Evolutionary conservation across 1,284 basidiomycete genomes (phyloP), one percentile per base, ranked within the genome.

Genomic region (Hemileia vastatrix): DNA sequence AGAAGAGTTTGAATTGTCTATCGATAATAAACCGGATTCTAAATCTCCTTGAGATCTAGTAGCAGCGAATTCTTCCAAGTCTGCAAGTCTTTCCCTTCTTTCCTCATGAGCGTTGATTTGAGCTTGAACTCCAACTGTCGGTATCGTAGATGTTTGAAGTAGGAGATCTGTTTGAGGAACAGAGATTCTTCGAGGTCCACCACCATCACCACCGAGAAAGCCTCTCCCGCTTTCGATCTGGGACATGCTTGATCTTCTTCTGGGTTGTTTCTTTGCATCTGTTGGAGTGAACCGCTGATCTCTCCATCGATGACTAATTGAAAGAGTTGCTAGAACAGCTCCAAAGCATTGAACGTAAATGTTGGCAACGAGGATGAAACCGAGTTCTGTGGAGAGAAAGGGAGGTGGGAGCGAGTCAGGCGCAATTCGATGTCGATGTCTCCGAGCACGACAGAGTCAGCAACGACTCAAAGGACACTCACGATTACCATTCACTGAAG

Each of bases 321-420:
- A 66, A 40, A 67, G 36, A 18, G 61, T 65, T 3, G 68, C 68
- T 6, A 69, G 63, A 8, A 67, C 65, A 9, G 68, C 67, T 40
- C 68, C 68, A 33, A 67, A 67, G 0, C 65, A 65, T 32, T 68
- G 67, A 3, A 69, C 65, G 54, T 67, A 69, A 40, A 69, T 65
- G 44, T 69, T 69, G 64, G 67, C 65, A n/a, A 69, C 68, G 19
- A 69, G 60, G 60, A 69, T 64, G 65, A 66, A 68, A 19, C 68
- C 68, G 60, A 67, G 63, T 40, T 68, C 63, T 56, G 58, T 59
- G 24, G 64, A 36, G 3, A 43, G 36, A 2, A 68, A 58, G 15
- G 44, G 21, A 27, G 27, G 27, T 27, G 27, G 27, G 27, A 27
- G 27, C 27, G 27, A 27, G 27, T 27, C 27, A 27, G 27, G 27